These are phyloP conservation scores for Martiniozyma abietophila DNA, from an alignment of 805 yeast species.

Conservation along the genomic window DNA sequence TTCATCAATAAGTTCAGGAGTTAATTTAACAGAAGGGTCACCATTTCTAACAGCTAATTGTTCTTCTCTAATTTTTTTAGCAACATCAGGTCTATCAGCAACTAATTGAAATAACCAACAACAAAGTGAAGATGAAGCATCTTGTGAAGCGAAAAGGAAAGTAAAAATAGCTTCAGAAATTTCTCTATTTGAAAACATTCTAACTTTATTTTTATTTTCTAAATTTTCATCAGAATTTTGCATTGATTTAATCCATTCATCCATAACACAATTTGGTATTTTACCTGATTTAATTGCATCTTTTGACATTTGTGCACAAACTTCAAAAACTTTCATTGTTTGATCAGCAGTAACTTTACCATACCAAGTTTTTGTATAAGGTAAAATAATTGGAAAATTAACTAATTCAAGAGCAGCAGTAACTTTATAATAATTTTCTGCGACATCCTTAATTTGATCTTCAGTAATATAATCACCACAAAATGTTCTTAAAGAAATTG, in stretches of 20 bases:
- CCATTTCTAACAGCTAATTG: slow-evolving; percentile 76
- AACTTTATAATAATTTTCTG: slow-evolving; percentile 85
- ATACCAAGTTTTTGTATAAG: slow-evolving; percentile 97
- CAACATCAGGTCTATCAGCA: slow-evolving; percentile 91
- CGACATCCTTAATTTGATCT: slow-evolving; percentile 77
- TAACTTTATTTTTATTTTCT: slow-evolving; percentile 44
- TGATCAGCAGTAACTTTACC: slow-evolving; percentile 89
- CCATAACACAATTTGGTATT: slow-evolving; percentile 81
- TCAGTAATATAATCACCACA: slow-evolving; percentile 94
- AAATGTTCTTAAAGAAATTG: slow-evolving; percentile 83
- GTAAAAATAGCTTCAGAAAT: slow-evolving; percentile 96
- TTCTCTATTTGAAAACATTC: slow-evolving; percentile 84
- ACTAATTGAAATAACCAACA: slow-evolving; percentile 97
- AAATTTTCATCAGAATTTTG: slow-evolving; percentile 31
- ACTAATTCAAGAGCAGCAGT: slow-evolving; percentile 97
- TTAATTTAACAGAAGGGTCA: slow-evolving; percentile 54
- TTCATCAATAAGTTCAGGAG: slow-evolving; percentile 66
- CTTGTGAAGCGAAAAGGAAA: slow-evolving; percentile 94
- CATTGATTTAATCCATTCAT: slow-evolving; percentile 89
- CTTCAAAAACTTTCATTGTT: slow-evolving; percentile 86
- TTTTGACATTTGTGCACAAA: slow-evolving; percentile 84
- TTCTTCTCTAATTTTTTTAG: slow-evolving; percentile 80
- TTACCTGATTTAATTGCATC: slow-evolving; percentile 70
- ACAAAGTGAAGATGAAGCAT: slow-evolving; percentile 93
- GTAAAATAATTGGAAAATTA: slow-evolving; percentile 93